These are phyloP conservation scores for Microsporum audouinii DNA, from an alignment of 2,329 filamentous ascomycete genomes.

Conservation along the genomic window DNA sequence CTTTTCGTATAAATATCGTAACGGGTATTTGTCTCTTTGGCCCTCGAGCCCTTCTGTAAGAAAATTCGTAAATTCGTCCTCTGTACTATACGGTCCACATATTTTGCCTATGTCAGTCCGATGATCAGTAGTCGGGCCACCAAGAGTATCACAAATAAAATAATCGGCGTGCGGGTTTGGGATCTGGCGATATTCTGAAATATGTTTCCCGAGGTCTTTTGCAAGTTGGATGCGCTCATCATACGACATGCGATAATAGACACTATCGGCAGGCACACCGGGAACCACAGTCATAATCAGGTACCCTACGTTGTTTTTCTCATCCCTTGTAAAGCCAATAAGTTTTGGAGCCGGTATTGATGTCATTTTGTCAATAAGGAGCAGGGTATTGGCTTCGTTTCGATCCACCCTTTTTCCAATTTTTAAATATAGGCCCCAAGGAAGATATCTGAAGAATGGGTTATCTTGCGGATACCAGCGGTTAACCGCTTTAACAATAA, in stretches of 20 bases:
- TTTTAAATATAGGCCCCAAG: conserved; percentile 11
- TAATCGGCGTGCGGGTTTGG: background rate
- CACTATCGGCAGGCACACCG: conserved; percentile 2
- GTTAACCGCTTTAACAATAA: conserved; percentile 2
- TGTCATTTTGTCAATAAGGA: conserved; percentile 9
- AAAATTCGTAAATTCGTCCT: conserved; percentile 7
- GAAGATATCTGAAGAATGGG: conserved; percentile 8
- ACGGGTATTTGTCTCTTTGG: background rate
- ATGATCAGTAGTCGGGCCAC: conserved; percentile 10
- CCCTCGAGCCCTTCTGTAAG: background rate
- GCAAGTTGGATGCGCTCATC: conserved; percentile 11
- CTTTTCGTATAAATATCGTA: conserved; percentile 6
- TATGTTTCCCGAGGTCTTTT: conserved; percentile 8
- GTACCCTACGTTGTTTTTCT: conserved; percentile 3
- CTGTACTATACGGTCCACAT: conserved; percentile 8
- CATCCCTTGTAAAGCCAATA: conserved; percentile 7
- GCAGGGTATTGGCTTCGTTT: conserved; percentile 13
- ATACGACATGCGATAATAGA: conserved; percentile 10
- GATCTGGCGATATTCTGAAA: conserved; percentile 10
- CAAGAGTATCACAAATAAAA: conserved; percentile 9
- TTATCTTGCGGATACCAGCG: background rate
- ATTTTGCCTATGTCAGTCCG: background rate
- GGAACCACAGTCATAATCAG: conserved; percentile 12
- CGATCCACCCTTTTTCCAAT: conserved; percentile 2
- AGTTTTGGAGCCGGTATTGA: conserved; percentile 9